phyloP scores from a whole-genome alignment of 352 stramenopile genomes.

The Globisporangium spiculum region DNA sequence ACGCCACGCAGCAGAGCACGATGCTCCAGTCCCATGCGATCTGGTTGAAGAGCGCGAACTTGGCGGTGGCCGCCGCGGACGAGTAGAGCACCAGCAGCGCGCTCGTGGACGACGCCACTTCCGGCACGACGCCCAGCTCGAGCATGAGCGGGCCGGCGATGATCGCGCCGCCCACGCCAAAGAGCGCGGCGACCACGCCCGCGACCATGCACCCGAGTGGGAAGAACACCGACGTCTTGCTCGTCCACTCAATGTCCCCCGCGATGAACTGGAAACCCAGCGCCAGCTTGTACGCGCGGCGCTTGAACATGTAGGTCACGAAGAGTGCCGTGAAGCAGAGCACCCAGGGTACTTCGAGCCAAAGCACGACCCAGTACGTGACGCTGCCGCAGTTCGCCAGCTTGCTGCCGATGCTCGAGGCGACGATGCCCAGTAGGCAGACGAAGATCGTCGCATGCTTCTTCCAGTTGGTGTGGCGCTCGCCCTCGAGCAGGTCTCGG shows the following conservation, averaged over 20 bases:
- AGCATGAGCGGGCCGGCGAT: conserved; percentile 61
- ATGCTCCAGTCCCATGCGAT: conserved; percentile 45
- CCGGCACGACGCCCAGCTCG: conserved; percentile 49
- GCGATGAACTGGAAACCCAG: conserved; percentile 35
- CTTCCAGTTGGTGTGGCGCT: conserved; percentile 35
- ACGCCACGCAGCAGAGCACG: conserved; percentile 36
- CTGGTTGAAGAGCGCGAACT: conserved; percentile 54
- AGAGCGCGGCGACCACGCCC: conserved; percentile 42
- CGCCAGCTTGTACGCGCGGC: conserved; percentile 37
- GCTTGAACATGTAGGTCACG: conserved; percentile 28
- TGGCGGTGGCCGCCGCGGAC: conserved; percentile 36
- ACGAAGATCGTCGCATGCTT: conserved; percentile 38
- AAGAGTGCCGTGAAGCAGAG: conserved; percentile 37
- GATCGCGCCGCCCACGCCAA: conserved; percentile 52
- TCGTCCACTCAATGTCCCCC: conserved; percentile 45
- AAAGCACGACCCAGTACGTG: conserved; percentile 31
- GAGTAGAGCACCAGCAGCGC: conserved; percentile 59
- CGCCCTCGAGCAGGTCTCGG: conserved; percentile 21
- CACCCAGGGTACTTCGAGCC: conserved; percentile 48
- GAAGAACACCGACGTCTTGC: conserved; percentile 35
- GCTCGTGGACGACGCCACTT: conserved; percentile 46
- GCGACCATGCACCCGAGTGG: conserved; percentile 33
- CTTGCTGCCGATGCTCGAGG: conserved; percentile 24
- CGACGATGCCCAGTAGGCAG: conserved; percentile 40
- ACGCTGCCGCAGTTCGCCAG: conserved; percentile 16